Evolutionary conservation across 2,329 filamentous ascomycete genomes (phyloP).

Genomic region (Tolypocladium capitatum): DNA sequence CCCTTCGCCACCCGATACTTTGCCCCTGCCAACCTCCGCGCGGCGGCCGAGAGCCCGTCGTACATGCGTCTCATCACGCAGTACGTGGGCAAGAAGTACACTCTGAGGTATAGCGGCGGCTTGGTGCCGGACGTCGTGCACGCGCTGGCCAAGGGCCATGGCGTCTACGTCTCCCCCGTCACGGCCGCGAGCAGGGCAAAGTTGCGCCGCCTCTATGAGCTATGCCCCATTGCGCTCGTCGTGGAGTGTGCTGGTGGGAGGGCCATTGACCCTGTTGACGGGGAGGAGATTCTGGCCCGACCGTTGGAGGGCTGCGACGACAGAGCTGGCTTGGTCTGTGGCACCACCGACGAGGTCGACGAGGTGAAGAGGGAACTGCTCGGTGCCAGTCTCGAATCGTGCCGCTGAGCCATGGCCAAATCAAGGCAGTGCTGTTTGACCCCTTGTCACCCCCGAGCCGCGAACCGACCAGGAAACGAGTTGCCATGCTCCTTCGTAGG

Average conservation of each 20-base stretch:
- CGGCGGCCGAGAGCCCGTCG: conserved; percentile 33
- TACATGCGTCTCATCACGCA: conserved; percentile 36
- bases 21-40: conserved; percentile 47
- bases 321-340: conserved; percentile 35
- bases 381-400: not conserved
- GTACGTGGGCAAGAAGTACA: conserved; percentile 41
- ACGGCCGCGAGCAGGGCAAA: conserved; percentile 39
- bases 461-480: not conserved
- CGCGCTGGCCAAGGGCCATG: conserved; percentile 46
- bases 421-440: not conserved
- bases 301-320: conserved; percentile 31
- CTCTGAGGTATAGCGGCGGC: conserved; percentile 46
- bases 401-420: not conserved
- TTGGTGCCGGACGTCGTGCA: conserved; percentile 50
- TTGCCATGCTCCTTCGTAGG: no score
- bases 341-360: conserved; percentile 35
- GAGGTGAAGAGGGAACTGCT: conserved; percentile 10
- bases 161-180: conserved; percentile 46
- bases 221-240: conserved; percentile 45
- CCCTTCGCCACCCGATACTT: conserved; percentile 42
- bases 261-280: conserved; percentile 36
- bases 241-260: conserved; percentile 45
- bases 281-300: conserved; percentile 25
- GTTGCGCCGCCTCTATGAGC: conserved; percentile 43
- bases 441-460: not conserved